Conservation (phyloP, 345 rosid genomes). For the Citrus cavaleriei region DNA sequence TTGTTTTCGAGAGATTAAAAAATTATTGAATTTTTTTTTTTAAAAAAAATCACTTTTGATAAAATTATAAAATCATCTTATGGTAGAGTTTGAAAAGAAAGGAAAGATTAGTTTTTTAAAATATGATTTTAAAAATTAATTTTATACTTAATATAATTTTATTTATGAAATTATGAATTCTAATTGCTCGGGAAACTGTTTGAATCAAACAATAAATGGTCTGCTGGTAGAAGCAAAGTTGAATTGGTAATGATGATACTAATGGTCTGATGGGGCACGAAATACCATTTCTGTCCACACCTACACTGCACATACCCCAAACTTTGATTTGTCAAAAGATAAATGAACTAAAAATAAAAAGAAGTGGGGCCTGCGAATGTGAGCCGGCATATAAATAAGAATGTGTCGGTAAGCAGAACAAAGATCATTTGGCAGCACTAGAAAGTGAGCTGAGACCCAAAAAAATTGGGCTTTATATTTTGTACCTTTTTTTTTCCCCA, state of each 20-base stretch:
- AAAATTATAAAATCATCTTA: too few species aligned
- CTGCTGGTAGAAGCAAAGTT: not conserved
- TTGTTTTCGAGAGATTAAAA: too few species aligned
- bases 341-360: not conserved
- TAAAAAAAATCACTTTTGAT: too few species aligned
- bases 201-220: not conserved
- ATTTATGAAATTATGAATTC: too few species aligned
- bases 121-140: too few species aligned
- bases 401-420: not conserved
- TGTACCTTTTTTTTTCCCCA: not conserved
- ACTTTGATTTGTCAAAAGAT: not conserved
- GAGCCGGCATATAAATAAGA: not conserved
- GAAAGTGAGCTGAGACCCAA: not conserved
- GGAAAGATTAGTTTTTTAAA: rapidly evolving
- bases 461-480: not conserved
- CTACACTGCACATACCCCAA: not conserved
- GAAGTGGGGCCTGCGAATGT: not conserved
- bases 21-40: too few species aligned
- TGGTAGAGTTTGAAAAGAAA: rapidly evolving
- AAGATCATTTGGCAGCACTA: not conserved
- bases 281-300: not conserved
- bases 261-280: not conserved
- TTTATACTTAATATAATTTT: too few species aligned
- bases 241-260: not conserved
- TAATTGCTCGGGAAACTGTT: not conserved